Percentiles rank a stretch among this genome's conserved stretches.
Evolutionary conservation across 441 rosid species (phyloP).

Genomic region (Corymbia calophylla): DNA sequence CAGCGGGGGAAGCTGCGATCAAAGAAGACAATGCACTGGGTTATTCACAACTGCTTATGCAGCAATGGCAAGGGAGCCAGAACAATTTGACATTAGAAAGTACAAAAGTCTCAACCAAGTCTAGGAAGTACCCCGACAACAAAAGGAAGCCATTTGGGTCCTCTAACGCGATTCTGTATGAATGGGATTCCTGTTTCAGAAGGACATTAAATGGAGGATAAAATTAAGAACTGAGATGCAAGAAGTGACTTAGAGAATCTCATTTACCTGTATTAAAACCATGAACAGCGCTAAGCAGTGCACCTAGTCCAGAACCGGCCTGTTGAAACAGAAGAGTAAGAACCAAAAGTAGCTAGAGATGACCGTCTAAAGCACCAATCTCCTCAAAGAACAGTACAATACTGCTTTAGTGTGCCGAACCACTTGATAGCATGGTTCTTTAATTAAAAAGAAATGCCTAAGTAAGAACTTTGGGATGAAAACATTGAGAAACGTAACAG

Average conservation of each 20-base stretch:
- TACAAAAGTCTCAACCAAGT: neutral
- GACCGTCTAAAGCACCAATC: neutral
- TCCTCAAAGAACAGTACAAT: neutral
- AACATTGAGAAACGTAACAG: neutral
- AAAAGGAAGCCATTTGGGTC: conserved; percentile 87
- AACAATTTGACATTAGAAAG: neutral
- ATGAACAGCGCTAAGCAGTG: conserved; percentile 82
- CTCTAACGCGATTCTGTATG: conserved; percentile 60
- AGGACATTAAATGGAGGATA: conserved; percentile 1
- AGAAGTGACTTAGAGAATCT: neutral
- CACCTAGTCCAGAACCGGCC: conserved; percentile 91
- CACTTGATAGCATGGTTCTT: neutral
- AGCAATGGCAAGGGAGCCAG: neutral
- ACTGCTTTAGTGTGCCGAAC: neutral
- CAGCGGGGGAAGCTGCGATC: conserved; percentile 62
- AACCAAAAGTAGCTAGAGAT: neutral
- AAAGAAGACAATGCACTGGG: neutral
- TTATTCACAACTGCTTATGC: neutral
- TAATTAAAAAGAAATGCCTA: neutral
- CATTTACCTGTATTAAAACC: conserved; percentile 70
- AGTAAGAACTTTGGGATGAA: neutral
- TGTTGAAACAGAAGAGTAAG: conserved; percentile 5
- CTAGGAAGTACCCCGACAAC: conserved; percentile 51
- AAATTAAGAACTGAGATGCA: neutral
- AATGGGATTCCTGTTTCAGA: conserved; percentile 59